Evolutionary conservation across 2,329 filamentous ascomycete genomes (phyloP).

Genomic region (Helotiales sp.): DNA sequence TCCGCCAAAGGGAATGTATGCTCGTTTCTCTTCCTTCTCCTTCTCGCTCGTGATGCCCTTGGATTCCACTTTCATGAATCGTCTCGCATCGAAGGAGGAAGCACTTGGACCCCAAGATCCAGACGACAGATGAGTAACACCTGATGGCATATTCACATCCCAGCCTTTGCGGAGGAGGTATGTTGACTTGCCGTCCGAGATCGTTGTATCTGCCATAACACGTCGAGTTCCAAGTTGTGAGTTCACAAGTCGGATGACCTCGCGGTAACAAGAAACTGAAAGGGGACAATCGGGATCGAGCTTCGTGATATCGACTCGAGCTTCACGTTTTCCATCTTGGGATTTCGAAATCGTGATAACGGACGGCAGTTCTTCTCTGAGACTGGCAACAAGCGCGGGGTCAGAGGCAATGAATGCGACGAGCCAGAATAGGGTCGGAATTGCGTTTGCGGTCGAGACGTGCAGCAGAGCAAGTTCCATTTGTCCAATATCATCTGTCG

Average conservation of each 20-base stretch:
- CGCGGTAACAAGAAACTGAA: conserved; percentile 51
- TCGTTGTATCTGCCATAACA: conserved; percentile 48
- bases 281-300: conserved; percentile 49
- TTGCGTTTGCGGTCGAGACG: conserved; percentile 44
- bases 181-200: conserved; percentile 41
- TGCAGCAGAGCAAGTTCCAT: conserved; percentile 43
- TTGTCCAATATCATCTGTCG: conserved; percentile 38
- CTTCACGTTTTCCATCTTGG: conserved; percentile 18
- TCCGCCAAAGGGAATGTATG: conserved; percentile 46
- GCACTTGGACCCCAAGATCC: conserved; percentile 51
- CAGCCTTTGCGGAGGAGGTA: conserved; percentile 50
- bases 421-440: conserved; percentile 48
- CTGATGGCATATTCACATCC: conserved; percentile 50
- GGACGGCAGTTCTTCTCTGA: conserved; percentile 42
- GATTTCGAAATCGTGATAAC: conserved; percentile 22
- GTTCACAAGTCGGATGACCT: conserved; percentile 50
- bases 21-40: conserved; percentile 25
- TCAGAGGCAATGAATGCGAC: conserved; percentile 41
- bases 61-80: conserved; percentile 44
- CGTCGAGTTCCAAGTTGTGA: conserved; percentile 47
- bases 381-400: conserved; percentile 36
- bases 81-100: conserved; percentile 47
- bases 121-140: conserved; percentile 48
- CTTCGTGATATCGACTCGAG: conserved; percentile 45
- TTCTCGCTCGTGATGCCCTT: conserved; percentile 22